Conservation (phyloP, 148 eudicot species). For the Limonium bicolor region DNA sequence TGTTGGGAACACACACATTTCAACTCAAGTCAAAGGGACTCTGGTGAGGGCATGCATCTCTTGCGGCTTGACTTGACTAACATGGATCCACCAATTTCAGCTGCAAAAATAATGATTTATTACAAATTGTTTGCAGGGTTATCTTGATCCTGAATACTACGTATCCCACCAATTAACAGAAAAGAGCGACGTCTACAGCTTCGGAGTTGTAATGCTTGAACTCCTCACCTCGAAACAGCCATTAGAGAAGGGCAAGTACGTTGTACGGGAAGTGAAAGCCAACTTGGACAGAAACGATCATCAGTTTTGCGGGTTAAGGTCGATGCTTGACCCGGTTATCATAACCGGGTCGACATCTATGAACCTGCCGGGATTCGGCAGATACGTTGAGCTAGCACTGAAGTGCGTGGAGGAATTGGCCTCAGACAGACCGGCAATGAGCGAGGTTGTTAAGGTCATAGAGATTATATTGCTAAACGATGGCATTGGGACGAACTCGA, state of each 20-base stretch:
- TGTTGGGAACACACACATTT: constrained; percentile 52
- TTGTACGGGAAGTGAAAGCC: constrained; percentile 52
- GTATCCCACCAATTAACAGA: constrained; percentile 86
- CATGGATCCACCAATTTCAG: neutral
- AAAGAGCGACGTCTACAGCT: constrained; percentile 93
- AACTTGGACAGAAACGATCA: constrained; percentile 27
- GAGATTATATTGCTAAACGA: constrained; percentile 52
- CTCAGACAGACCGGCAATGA: constrained; percentile 73
- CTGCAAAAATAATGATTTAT: neutral
- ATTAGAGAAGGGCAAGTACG: constrained; percentile 76
- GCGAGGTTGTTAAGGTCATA: constrained; percentile 57
- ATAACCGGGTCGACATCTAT: constrained; percentile 8
- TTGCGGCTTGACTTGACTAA: neutral
- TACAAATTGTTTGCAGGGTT: constrained; percentile 39
- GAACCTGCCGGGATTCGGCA: constrained; percentile 31
- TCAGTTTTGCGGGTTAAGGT: constrained; percentile 38
- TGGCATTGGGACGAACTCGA: constrained; percentile 49
- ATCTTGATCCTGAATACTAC: constrained; percentile 94
- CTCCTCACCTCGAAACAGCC: constrained; percentile 67
- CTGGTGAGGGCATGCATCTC: constrained; percentile 23
- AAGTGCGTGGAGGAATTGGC: constrained; percentile 75
- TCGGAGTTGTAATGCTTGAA: constrained; percentile 86
- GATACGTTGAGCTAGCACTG: constrained; percentile 55
- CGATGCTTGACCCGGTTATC: constrained; percentile 52
- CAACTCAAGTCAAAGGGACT: constrained; percentile 97